These are phyloP conservation scores for Daldinia decipiens DNA, from an alignment of 495 filamentous ascomycete species.

Conservation along the genomic window DNA sequence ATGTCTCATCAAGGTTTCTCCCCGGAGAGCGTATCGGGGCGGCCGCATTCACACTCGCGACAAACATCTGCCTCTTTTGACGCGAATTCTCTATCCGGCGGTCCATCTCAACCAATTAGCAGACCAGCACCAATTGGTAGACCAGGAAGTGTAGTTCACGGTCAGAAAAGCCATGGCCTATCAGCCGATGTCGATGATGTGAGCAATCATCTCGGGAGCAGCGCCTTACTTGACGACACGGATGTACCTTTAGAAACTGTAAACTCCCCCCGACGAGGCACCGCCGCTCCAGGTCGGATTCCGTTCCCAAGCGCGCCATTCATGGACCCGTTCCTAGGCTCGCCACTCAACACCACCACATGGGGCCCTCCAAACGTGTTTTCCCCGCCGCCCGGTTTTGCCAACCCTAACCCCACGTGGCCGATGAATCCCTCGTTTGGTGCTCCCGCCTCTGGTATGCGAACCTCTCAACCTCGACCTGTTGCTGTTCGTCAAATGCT, in stretches of 20 bases:
- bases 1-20: slow-evolving; percentile 50
- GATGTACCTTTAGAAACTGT: slow-evolving; percentile 53
- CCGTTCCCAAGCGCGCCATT: slow-evolving; percentile 39
- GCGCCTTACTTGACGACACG: slow-evolving; percentile 89
- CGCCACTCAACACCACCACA: slow-evolving; percentile 36
- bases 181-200: slow-evolving; percentile 70
- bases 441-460: slow-evolving; percentile 42
- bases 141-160: slow-evolving; percentile 75
- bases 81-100: slow-evolving; percentile 38
- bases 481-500: slow-evolving; percentile 62
- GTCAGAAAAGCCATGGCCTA: slow-evolving; percentile 56
- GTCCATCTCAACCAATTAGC: slow-evolving; percentile 69
- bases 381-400: slow-evolving; percentile 45
- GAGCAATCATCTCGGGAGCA: slow-evolving; percentile 88
- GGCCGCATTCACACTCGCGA: slow-evolving; percentile 55
- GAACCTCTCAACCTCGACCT: slow-evolving; percentile 52
- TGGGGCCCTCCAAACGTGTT: slow-evolving; percentile 47
- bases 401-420: slow-evolving; percentile 39
- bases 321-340: slow-evolving; percentile 47
- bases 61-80: slow-evolving; percentile 61
- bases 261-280: slow-evolving; percentile 32
- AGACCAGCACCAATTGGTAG: slow-evolving; percentile 89
- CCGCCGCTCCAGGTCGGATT: slow-evolving; percentile 49
- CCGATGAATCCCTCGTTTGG: slow-evolving; percentile 45
- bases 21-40: slow-evolving; percentile 49